Evolutionary conservation across 2,329 filamentous ascomycete genomes (phyloP).

Genomic region (Emergomyces orientalis): DNA sequence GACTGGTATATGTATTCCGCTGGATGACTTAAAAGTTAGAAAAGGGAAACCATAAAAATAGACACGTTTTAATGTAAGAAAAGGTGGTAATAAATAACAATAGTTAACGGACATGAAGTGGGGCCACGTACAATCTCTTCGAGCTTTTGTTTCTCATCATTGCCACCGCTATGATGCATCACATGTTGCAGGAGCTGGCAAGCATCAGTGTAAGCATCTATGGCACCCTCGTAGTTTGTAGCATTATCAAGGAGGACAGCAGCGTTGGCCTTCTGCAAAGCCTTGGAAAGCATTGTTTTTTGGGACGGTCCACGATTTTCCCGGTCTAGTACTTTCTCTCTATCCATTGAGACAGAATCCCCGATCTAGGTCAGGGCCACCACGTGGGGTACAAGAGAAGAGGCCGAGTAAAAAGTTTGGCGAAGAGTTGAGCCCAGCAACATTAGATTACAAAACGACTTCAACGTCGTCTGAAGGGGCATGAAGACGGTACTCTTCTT

Average conservation of each 20-base stretch:
- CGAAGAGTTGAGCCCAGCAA: neutral
- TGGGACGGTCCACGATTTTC: slow-evolving; percentile 54
- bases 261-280: slow-evolving; percentile 88
- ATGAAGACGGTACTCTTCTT: neutral
- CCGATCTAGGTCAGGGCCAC: neutral
- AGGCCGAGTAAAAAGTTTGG: neutral
- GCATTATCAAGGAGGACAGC: slow-evolving; percentile 94
- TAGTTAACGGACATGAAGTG: neutral
- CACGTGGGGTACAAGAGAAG: neutral
- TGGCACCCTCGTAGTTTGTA: slow-evolving; percentile 84
- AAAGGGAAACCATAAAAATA: neutral
- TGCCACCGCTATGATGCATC: slow-evolving; percentile 72
- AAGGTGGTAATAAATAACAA: neutral
- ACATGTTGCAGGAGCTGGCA: slow-evolving; percentile 82
- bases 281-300: slow-evolving; percentile 94
- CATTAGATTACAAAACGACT: neutral
- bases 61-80: neutral
- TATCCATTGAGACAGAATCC: slow-evolving; percentile 1
- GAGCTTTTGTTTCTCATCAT: slow-evolving; percentile 73
- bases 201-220: slow-evolving; percentile 83
- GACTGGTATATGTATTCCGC: slow-evolving; percentile 81
- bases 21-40: slow-evolving; percentile 29
- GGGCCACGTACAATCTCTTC: slow-evolving; percentile 70
- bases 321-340: slow-evolving; percentile 17
- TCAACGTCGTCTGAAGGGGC: neutral